Base-by-base conservation (phyloP, 805 yeast species). In the Cyberlindnera bimundalis region DNA sequence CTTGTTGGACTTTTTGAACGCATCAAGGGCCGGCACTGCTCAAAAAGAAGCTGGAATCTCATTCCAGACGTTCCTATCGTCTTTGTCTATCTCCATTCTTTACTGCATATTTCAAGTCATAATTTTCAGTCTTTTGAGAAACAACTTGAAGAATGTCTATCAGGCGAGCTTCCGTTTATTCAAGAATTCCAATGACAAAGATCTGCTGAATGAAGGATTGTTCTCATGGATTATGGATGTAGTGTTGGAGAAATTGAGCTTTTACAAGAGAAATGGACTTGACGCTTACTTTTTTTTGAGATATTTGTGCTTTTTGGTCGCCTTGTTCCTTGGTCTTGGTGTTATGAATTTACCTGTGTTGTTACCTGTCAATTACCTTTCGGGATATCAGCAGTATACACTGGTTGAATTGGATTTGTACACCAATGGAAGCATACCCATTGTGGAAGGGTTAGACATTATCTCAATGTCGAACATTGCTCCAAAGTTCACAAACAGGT, bases 231-330 rank as follows among this genome's bases (percentile, higher is more conserved):
- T 81, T 2, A 32, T 52, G 5, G 73, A 77, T 0, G 64, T 74
- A 0, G 39, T 76, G 21, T 46, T 54, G 8, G 55, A 61, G 16
- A 67, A 70, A 1, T 62, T 76, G 5, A 64, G 67, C 8, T 62
- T 65, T 21, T 80, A 76, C 50, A 55, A 69, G 20, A 59, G 66
- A 6, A 61, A 73, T 45, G 95, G 96, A 0, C 56, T 85, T 7
- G 96, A 88, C 58, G 79, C 89, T 0, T 86, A 82, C 56, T 80
- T 82, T 53, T 81, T 85, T 48, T 52, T 86, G 3, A 60, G 96
- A 36, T 86, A 74, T 51, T 53, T 87, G 33, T 59, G 66, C 35
- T 62, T 81, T 5, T 53, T 84, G 10, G 53, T 77, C 24, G 45
- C 72, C 2, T 66, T 81, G 33, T 82, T 81, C 52, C 50, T 65